Percentiles rank a stretch among this genome's conserved stretches.
phyloP scores from a whole-genome alignment of 441 rosid species.

The Flueggea neowawraea region DNA sequence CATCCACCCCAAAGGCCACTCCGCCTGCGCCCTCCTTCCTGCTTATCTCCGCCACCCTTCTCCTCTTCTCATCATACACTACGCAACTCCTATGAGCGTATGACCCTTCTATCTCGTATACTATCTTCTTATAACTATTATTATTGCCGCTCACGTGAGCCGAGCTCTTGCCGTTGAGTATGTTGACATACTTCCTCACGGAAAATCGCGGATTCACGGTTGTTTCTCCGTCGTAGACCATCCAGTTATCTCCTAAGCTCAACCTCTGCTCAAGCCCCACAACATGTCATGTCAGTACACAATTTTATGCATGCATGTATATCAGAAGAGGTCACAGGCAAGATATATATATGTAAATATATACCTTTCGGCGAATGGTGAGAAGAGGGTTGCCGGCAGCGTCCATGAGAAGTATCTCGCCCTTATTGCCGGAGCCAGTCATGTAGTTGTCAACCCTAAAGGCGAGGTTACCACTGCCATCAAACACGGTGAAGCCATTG shows the following conservation, averaged over 20 bases:
- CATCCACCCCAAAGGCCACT: slow-evolving; percentile 58
- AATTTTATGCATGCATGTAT: background rate
- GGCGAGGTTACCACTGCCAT: slow-evolving; percentile 63
- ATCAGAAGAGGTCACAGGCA: background rate
- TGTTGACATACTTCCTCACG: slow-evolving; percentile 47
- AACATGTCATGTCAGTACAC: background rate
- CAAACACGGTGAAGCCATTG: slow-evolving; percentile 85
- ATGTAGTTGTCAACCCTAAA: slow-evolving; percentile 88
- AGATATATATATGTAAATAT: background rate
- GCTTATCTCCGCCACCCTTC: slow-evolving; percentile 60
- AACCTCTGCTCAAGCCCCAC: slow-evolving; percentile 41
- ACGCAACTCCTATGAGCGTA: slow-evolving; percentile 63
- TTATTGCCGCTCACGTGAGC: slow-evolving; percentile 35
- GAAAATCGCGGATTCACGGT: slow-evolving; percentile 46
- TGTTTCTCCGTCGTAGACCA: slow-evolving; percentile 77
- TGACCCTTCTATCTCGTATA: slow-evolving; percentile 81
- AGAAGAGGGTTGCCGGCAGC: slow-evolving; percentile 81
- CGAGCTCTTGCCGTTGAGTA: slow-evolving; percentile 47
- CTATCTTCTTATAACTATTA: slow-evolving; percentile 17
- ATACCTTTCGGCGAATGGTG: slow-evolving; percentile 93
- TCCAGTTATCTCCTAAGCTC: slow-evolving; percentile 77
- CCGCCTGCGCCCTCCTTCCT: slow-evolving; percentile 65
- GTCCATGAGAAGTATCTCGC: slow-evolving; percentile 90
- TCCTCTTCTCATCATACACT: slow-evolving; percentile 56
- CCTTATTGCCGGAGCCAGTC: slow-evolving; percentile 32